Base-by-base conservation (phyloP, 345 rosid species). In the Aegle marmelos region DNA sequence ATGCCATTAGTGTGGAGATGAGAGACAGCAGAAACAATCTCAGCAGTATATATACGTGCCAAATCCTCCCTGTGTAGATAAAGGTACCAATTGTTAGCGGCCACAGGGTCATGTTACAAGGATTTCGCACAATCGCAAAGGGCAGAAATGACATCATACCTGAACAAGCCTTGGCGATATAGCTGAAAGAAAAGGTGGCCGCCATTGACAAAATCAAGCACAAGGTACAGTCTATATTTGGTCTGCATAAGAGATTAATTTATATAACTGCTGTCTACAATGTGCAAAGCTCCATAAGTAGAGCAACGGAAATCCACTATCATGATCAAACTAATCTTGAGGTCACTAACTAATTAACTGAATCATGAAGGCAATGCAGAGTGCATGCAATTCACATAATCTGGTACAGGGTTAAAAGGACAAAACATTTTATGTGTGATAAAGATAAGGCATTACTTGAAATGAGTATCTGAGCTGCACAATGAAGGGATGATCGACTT, bases 381-480 rank as follows among this genome's bases (percentile, higher is more conserved):
- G 60, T 17, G 41, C 5, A 21, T 7, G 10, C 39, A 48, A 45
- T 48, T 45, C 24, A 48, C 48, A 62, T 0, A 30, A 30, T 45
- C 63, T 22, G n/a, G 9, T 7, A 4, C 28, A 74, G 27, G 27
- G 36, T 60, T 8, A 45, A 28, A 61, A 19, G 27, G n/a, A 45
- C 50, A 11, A 34, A 34, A 13, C 9, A 13, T 36, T 21, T 45
- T 33, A 13, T 25, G 36, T 33, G 53, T 45, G 39, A 36, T 28
- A 70, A 45, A 21, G 16, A 62, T 34, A 39, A 56, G 68, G 21
- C 8, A 16, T 71, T 76, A 84, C 89, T 60, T 86, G 89, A 82
- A 86, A 86, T 22, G 89, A 86, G 81, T 78, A 86, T 41, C 83
- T 84, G 66, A 86, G 87, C 78, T 86, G 89, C 75, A 86, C 89